Conservation (phyloP, 1,284 basidiomycete genomes). For the Meira miltonrushii region DNA sequence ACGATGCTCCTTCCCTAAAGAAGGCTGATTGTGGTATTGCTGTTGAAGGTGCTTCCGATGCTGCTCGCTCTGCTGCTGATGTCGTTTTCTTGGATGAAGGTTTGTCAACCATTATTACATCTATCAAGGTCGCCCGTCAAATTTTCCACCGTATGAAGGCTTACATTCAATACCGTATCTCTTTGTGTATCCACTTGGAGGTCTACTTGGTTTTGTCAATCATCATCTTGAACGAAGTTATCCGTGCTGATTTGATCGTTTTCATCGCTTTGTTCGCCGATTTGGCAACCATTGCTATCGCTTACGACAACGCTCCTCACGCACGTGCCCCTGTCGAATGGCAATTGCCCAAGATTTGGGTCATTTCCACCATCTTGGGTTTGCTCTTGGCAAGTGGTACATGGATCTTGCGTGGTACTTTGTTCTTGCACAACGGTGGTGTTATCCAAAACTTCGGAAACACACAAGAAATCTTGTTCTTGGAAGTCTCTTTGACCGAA, state of each 20-base stretch:
- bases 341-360: constrained; percentile 61
- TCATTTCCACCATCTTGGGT: constrained; percentile 57
- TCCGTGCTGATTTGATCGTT: constrained; percentile 60
- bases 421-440: constrained; percentile 57
- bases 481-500: constrained; percentile 61
- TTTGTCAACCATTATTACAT: constrained; percentile 58
- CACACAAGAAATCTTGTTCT: constrained; percentile 59
- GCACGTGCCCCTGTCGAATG: constrained; percentile 59
- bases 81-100: constrained; percentile 60
- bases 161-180: constrained; percentile 55
- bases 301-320: constrained; percentile 59
- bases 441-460: constrained; percentile 60
- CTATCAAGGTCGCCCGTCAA: constrained; percentile 61
- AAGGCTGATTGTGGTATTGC: constrained; percentile 58
- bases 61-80: constrained; percentile 57
- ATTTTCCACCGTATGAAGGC: constrained; percentile 63
- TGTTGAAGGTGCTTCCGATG: constrained; percentile 58
- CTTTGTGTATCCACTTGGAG: constrained; percentile 60
- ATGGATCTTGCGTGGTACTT: constrained; percentile 59
- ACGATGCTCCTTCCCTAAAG: constrained; percentile 58
- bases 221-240: constrained; percentile 59
- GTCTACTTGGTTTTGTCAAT: constrained; percentile 59
- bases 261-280: constrained; percentile 62
- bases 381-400: constrained; percentile 57
- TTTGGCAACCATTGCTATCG: constrained; percentile 58